phyloP scores from a whole-genome alignment of 1,284 basidiomycete species.

The Anthracocystis setariae region DNA sequence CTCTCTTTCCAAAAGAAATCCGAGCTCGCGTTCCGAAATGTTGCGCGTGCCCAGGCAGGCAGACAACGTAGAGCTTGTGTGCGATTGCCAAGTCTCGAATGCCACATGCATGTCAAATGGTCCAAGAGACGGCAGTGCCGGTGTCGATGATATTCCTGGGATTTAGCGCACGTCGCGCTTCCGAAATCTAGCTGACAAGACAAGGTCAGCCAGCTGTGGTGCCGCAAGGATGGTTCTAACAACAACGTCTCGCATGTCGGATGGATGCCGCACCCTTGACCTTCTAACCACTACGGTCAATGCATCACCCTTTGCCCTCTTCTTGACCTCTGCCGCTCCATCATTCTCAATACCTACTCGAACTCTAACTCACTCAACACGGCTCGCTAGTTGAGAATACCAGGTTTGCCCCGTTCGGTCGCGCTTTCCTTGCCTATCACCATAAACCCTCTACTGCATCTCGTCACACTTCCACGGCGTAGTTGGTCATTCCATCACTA shows the following conservation, averaged over 20 bases:
- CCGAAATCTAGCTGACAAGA: background rate
- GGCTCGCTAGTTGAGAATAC: background rate
- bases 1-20: background rate
- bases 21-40: background rate
- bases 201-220: background rate
- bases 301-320: slow-evolving; percentile 1
- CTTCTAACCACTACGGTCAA: background rate
- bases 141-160: background rate
- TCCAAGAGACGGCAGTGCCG: background rate
- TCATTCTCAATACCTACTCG: background rate
- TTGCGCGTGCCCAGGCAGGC: slow-evolving; percentile 10
- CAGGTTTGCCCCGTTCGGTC: background rate
- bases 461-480: background rate
- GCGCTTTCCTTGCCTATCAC: background rate
- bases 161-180: slow-evolving; percentile 26
- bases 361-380: background rate
- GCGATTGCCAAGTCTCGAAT: slow-evolving; percentile 13
- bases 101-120: slow-evolving; percentile 3
- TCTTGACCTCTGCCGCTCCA: background rate
- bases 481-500: background rate
- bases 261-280: background rate
- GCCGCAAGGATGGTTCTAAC: background rate
- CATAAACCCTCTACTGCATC: background rate
- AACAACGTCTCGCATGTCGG: slow-evolving; percentile 1
- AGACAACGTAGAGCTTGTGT: slow-evolving; percentile 3